Evolutionary conservation across 495 filamentous ascomycete species (phyloP).

Genomic region (Penicillium macrosclerotiorum): DNA sequence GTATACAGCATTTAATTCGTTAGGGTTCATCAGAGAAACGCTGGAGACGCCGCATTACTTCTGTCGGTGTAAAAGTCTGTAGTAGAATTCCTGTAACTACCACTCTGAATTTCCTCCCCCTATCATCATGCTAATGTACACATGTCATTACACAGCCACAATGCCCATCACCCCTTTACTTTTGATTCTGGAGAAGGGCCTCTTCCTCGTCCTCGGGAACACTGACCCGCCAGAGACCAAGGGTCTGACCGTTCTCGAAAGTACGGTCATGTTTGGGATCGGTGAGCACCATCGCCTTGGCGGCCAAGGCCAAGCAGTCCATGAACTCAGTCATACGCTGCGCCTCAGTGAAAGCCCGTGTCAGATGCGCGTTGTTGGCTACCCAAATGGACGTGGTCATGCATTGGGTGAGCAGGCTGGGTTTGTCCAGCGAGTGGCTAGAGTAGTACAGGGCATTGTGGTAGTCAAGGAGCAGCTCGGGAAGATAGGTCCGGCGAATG

Average conservation of each 20-base stretch:
- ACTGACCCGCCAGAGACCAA: conserved; percentile 49
- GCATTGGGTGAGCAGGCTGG: conserved; percentile 64
- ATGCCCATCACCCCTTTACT: conserved; percentile 6
- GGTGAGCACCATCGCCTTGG: conserved; percentile 68
- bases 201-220: conserved; percentile 29
- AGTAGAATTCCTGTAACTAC: not conserved
- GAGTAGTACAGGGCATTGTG: conserved; percentile 69
- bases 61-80: too few relatives aligned
- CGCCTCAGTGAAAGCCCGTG: conserved; percentile 60
- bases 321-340: conserved; percentile 77
- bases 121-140: conserved; percentile 26
- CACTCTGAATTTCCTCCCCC: not conserved
- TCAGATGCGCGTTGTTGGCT: conserved; percentile 60
- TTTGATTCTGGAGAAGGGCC: conserved; percentile 10
- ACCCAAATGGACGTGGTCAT: conserved; percentile 75
- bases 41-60: too few relatives aligned
- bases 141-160: conserved; percentile 14
- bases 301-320: conserved; percentile 67
- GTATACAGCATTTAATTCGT: too few relatives aligned
- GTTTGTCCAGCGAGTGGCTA: conserved; percentile 57
- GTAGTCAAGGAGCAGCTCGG: conserved; percentile 80
- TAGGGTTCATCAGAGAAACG: too few relatives aligned
- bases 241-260: conserved; percentile 36
- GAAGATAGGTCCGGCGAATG: conserved; percentile 73
- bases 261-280: conserved; percentile 30